phyloP scores from a whole-genome alignment of 495 filamentous ascomycete genomes.

The Clavariopsis aquatica region DNA sequence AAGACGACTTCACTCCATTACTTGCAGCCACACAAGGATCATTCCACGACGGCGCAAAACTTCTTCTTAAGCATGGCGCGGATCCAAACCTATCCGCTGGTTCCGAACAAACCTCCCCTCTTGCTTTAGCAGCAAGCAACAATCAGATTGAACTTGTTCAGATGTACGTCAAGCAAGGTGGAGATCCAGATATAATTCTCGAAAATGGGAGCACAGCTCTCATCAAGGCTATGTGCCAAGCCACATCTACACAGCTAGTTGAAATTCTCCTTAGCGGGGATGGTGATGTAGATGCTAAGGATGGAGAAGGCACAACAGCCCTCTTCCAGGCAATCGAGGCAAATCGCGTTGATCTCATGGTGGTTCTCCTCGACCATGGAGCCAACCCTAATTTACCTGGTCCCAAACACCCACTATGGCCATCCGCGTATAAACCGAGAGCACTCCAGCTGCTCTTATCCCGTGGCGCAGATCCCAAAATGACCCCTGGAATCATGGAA shows the following conservation, averaged over 20 bases:
- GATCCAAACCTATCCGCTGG: constrained; percentile 52
- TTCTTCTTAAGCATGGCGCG: constrained; percentile 55
- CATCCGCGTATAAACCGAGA: constrained; percentile 46
- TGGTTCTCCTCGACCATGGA: constrained; percentile 42
- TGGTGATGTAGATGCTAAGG: constrained; percentile 55
- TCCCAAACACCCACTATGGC: constrained; percentile 56
- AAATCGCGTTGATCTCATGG: constrained; percentile 43
- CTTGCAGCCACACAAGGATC: constrained; percentile 49
- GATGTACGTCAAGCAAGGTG: constrained; percentile 53
- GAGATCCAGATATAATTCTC: constrained; percentile 48
- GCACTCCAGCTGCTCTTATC: constrained; percentile 49
- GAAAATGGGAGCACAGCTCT: constrained; percentile 52
- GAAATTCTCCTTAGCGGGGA: constrained; percentile 53
- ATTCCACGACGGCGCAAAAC: constrained; percentile 49
- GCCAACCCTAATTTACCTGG: constrained; percentile 53
- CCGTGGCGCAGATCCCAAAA: constrained; percentile 50
- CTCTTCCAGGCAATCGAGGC: constrained; percentile 50
- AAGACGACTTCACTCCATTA: constrained; percentile 48
- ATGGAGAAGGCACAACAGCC: constrained; percentile 52
- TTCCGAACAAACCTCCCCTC: constrained; percentile 47
- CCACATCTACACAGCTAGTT: constrained; percentile 46
- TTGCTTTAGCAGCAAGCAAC: constrained; percentile 44
- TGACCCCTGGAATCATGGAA: constrained; percentile 53
- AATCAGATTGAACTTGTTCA: constrained; percentile 50
- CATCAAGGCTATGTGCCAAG: constrained; percentile 52